A percentile compares a stretch with the other conserved stretches of the same genome.
Conservation (phyloP, 768 basidiomycete genomes). For the Lactifluus subvellereus region DNA sequence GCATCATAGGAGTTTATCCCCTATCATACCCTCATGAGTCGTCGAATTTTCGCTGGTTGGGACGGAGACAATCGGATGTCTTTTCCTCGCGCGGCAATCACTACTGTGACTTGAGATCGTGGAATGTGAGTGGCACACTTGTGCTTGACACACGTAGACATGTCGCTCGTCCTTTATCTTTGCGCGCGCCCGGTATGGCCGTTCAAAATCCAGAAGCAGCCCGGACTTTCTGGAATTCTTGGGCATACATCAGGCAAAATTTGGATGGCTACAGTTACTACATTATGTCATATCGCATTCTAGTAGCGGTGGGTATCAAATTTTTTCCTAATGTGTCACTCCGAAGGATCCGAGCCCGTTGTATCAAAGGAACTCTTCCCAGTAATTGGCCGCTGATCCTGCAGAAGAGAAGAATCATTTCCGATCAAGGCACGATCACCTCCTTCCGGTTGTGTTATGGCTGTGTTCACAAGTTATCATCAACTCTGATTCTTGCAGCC, state of each 20-base stretch:
- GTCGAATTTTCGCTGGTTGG: too few species aligned
- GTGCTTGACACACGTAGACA: not conserved
- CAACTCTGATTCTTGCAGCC: not conserved
- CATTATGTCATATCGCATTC: not conserved
- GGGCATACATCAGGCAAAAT: not conserved
- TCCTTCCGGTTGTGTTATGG: not conserved
- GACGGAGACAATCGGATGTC: not conserved
- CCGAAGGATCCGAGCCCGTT: not conserved
- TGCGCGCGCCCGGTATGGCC: not conserved
- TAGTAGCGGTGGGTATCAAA: not conserved
- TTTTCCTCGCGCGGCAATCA: not conserved
- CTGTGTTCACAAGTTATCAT: not conserved
- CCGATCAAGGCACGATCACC: not conserved
- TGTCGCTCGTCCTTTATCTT: not conserved
- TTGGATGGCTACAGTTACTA: not conserved
- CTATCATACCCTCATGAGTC: too few species aligned
- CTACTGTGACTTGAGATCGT: not conserved
- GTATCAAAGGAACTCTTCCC: not conserved
- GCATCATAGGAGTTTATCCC: too few species aligned
- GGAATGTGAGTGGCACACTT: not conserved
- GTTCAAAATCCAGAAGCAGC: not conserved
- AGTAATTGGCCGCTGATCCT: not conserved
- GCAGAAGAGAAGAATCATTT: not conserved
- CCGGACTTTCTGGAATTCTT: not conserved
- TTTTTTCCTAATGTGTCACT: not conserved